These are phyloP conservation scores for Wickerhamomyces kurtzmanii DNA, from an alignment of 805 yeast genomes.

Conservation along the genomic window DNA sequence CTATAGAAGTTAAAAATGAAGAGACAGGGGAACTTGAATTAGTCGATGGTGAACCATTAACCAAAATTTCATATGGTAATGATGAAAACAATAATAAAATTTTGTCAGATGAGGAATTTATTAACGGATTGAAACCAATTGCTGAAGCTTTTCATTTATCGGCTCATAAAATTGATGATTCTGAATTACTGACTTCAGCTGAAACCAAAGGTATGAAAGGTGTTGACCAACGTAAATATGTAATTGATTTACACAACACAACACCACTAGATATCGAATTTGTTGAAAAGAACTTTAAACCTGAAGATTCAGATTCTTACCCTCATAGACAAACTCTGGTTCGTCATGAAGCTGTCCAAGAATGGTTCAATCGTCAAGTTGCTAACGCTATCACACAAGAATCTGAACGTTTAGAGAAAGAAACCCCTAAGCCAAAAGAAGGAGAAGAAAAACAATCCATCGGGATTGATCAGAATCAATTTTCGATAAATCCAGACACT, in stretches of 20 bases:
- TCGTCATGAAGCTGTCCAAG: constrained; percentile 83
- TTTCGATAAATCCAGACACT: constrained; percentile 76
- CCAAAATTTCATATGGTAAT: constrained; percentile 49
- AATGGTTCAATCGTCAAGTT: constrained; percentile 75
- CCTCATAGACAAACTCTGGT: constrained; percentile 76
- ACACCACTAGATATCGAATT: constrained; percentile 81
- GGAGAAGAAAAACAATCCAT: constrained; percentile 37
- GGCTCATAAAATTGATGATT: constrained; percentile 43
- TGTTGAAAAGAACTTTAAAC: constrained; percentile 44
- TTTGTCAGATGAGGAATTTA: constrained; percentile 42
- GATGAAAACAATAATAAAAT: constrained; percentile 49
- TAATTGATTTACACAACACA: constrained; percentile 75
- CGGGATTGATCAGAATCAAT: constrained; percentile 40
- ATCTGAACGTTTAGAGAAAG: constrained; percentile 27
- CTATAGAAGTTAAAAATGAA: constrained; percentile 25
- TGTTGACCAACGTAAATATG: constrained; percentile 73
- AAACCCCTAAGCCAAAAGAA: constrained; percentile 18
- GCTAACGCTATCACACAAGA: constrained; percentile 40
- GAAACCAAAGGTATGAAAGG: constrained; percentile 84
- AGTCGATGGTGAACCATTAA: constrained; percentile 17
- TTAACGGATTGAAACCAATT: constrained; percentile 43
- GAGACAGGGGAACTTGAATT: constrained; percentile 28
- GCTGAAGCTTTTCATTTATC: constrained; percentile 75
- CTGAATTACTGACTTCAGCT: constrained; percentile 54
- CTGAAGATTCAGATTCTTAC: constrained; percentile 31